Evolutionary conservation across 2,329 filamentous ascomycete species (phyloP).

Genomic region (Apiospora sp.): DNA sequence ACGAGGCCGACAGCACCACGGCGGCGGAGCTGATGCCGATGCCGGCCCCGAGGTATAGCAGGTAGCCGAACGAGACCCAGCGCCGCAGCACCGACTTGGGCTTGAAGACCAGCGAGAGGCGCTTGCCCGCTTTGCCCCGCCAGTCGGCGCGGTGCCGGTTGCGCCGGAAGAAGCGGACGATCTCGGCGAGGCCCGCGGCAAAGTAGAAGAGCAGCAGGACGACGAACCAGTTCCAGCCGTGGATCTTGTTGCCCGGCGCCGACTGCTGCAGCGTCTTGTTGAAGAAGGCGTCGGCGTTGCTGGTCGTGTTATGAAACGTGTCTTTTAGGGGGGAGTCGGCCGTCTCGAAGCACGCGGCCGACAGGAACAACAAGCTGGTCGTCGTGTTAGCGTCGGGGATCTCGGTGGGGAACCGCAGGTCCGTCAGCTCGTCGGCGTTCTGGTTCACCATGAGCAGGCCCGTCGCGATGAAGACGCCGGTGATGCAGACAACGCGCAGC

Average conservation of each 20-base stretch:
- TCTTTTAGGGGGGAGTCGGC: conserved; percentile 21
- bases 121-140: conserved; percentile 28
- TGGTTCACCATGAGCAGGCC: conserved; percentile 44
- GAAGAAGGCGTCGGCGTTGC: conserved; percentile 32
- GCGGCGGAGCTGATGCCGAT: conserved; percentile 36
- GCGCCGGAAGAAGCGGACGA: conserved; percentile 34
- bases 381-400: conserved; percentile 35
- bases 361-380: conserved; percentile 38
- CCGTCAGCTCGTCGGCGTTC: conserved; percentile 30
- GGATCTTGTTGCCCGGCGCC: conserved; percentile 34
- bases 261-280: conserved; percentile 28
- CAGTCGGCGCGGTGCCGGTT: conserved; percentile 30
- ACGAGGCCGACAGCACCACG: conserved; percentile 32
- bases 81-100: conserved; percentile 27
- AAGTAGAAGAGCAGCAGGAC: conserved; percentile 37
- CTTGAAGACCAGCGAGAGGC: conserved; percentile 26
- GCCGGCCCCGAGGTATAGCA: conserved; percentile 35
- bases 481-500: conserved; percentile 42
- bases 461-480: conserved; percentile 41
- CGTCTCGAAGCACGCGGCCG: conserved; percentile 44
- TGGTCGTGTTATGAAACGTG: conserved; percentile 32
- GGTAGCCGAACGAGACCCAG: conserved; percentile 30
- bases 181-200: conserved; percentile 35
- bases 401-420: conserved; percentile 38
- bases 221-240: conserved; percentile 38